Percentiles rank a stretch among this genome's conserved stretches.
phyloP scores from a whole-genome alignment of 352 stramenopile species.

The Phytophthora cactorum region DNA sequence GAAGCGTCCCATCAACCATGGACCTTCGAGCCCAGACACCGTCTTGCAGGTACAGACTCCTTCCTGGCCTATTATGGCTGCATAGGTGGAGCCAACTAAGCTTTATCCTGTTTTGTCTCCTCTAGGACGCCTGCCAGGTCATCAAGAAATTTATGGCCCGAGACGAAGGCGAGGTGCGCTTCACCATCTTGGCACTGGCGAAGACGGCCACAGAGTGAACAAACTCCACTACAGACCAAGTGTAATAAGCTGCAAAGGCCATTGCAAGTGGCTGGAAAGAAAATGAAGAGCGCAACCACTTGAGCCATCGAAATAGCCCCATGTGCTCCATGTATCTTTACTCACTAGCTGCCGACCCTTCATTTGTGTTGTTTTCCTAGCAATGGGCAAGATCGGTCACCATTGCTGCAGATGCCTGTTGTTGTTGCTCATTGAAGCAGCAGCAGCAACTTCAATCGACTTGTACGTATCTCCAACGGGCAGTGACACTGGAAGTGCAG shows the following conservation, averaged over 20 bases:
- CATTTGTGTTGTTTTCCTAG: constrained; percentile 5
- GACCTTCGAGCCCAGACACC: constrained; percentile 81
- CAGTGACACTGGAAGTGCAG: constrained; percentile 44
- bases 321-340: constrained; percentile 10
- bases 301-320: constrained; percentile 1
- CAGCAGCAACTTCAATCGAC: constrained; percentile 32
- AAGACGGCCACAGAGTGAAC: constrained; percentile 57
- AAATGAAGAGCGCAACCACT: constrained; percentile 14
- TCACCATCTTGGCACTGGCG: constrained; percentile 94
- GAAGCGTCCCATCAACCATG: constrained; percentile 94
- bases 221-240: not conserved
- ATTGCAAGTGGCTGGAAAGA: constrained; percentile 6
- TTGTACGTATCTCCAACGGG: constrained; percentile 62
- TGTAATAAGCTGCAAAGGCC: constrained; percentile 16
- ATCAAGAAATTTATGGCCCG: constrained; percentile 95
- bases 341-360: constrained; percentile 28
- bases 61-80: not conserved
- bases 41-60: constrained; percentile 72
- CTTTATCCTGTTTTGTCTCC: not conserved
- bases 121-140: constrained; percentile 87
- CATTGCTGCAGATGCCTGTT: not conserved
- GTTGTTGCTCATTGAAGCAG: constrained; percentile 1
- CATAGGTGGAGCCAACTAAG: not conserved
- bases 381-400: constrained; percentile 3
- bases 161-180: constrained; percentile 94